Evolutionary conservation across 352 stramenopile species (phyloP).

Genomic region (Phytophthora chlamydospora): DNA sequence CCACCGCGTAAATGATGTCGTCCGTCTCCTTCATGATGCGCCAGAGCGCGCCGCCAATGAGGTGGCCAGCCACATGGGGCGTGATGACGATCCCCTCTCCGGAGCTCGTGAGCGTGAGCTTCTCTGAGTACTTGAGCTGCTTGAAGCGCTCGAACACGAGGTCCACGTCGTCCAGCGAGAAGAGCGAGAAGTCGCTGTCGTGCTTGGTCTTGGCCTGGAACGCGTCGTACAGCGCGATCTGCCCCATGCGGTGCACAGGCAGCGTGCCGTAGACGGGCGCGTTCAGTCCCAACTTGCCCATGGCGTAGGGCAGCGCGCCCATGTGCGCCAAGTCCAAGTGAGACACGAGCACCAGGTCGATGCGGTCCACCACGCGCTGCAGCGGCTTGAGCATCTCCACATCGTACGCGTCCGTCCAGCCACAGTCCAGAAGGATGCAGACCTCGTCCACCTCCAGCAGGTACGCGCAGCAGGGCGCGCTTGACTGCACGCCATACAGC

Average conservation of each 20-base stretch:
- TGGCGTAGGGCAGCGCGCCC: conserved; percentile 89
- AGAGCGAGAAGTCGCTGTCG: conserved; percentile 92
- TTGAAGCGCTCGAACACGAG: conserved; percentile 92
- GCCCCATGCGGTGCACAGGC: conserved; percentile 96
- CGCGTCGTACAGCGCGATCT: conserved; percentile 96
- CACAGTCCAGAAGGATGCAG: conserved; percentile 91
- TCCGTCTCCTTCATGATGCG: conserved; percentile 95
- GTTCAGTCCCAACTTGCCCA: conserved; percentile 84
- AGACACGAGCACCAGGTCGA: conserved; percentile 92
- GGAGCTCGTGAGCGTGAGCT: conserved; percentile 86
- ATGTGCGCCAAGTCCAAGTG: conserved; percentile 91
- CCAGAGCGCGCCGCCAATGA: conserved; percentile 95
- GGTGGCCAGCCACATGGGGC: conserved; percentile 93
- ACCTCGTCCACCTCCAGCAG: conserved; percentile 93
- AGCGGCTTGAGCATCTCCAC: conserved; percentile 84
- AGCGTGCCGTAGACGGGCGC: conserved; percentile 94
- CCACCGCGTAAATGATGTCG: conserved; percentile 93
- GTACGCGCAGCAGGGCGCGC: conserved; percentile 83
- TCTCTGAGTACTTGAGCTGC: conserved; percentile 96
- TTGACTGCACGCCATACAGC: conserved; percentile 87
- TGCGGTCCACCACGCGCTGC: conserved; percentile 79
- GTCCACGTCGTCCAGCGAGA: conserved; percentile 94
- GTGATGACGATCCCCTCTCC: conserved; percentile 93
- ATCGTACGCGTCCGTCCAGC: conserved; percentile 91
- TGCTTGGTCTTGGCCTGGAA: conserved; percentile 93